These are phyloP conservation scores for Collybia mongolica DNA, from an alignment of 768 basidiomycete species.

Conservation along the genomic window DNA sequence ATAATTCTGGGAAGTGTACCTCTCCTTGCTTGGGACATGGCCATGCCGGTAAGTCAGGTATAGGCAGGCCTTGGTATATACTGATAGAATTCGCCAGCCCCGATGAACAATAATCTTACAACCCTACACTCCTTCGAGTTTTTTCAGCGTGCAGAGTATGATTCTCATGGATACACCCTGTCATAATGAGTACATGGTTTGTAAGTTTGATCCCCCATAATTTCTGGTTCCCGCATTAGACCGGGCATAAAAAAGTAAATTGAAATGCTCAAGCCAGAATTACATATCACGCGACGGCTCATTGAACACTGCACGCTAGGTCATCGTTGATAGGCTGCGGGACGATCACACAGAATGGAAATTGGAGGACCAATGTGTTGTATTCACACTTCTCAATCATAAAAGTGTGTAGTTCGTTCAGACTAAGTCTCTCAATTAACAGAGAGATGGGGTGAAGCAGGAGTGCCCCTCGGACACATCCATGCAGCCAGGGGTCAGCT, in stretches of 20 bases:
- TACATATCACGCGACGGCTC: slow-evolving; percentile 44
- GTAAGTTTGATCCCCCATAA: slow-evolving; percentile 2
- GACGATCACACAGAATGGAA: slow-evolving; percentile 36
- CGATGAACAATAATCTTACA: slow-evolving; percentile 43
- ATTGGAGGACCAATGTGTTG: slow-evolving; percentile 42
- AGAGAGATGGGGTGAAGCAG: slow-evolving; percentile 36
- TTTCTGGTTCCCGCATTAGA: slow-evolving; percentile 24
- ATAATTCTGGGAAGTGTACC: slow-evolving; percentile 48
- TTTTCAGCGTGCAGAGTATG: slow-evolving; percentile 59
- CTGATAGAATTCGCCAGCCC: slow-evolving; percentile 17
- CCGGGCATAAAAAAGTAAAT: slow-evolving; percentile 47
- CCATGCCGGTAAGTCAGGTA: slow-evolving; percentile 36
- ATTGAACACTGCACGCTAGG: slow-evolving; percentile 47
- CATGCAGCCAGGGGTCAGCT: slow-evolving; percentile 11
- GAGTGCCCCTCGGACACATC: slow-evolving; percentile 23
- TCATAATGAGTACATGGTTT: slow-evolving; percentile 51
- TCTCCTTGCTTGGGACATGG: slow-evolving; percentile 59
- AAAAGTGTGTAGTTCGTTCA: neutral
- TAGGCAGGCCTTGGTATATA: neutral
- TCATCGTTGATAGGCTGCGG: slow-evolving; percentile 52
- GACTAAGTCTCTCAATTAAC: neutral
- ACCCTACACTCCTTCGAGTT: slow-evolving; percentile 56
- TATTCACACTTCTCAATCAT: neutral
- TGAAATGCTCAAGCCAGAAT: slow-evolving; percentile 31
- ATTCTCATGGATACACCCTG: slow-evolving; percentile 53